phyloP scores from a whole-genome alignment of 192 early-diverging fungal species.

The Umbelopsis isabellina region DNA sequence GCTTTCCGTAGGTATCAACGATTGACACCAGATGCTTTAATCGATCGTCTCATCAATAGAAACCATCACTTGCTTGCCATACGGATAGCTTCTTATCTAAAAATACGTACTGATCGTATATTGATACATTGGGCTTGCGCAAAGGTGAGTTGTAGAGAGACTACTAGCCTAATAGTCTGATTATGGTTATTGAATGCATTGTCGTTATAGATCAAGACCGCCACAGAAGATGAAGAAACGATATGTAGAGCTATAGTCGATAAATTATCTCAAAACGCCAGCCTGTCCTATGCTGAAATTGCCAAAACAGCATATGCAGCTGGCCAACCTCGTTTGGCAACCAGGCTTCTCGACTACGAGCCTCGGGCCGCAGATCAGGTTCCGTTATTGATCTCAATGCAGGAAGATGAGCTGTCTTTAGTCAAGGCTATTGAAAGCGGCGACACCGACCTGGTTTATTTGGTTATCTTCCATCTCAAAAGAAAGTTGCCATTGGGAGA shows the following conservation, averaged over 20 bases:
- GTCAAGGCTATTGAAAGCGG: slow-evolving; percentile 92
- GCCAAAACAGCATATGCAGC: slow-evolving; percentile 87
- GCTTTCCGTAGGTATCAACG: slow-evolving; percentile 58
- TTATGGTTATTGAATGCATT: background rate
- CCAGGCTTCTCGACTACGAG: slow-evolving; percentile 91
- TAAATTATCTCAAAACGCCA: slow-evolving; percentile 70
- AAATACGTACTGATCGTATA: slow-evolving; percentile 77
- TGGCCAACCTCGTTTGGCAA: slow-evolving; percentile 85
- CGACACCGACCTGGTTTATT: slow-evolving; percentile 95
- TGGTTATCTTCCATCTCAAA: slow-evolving; percentile 89
- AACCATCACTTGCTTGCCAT: slow-evolving; percentile 87
- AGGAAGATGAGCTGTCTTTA: slow-evolving; percentile 86
- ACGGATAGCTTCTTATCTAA: slow-evolving; percentile 81
- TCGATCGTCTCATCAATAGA: slow-evolving; percentile 82
- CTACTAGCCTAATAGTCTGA: background rate
- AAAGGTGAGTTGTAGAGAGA: slow-evolving; percentile 57
- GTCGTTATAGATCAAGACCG: slow-evolving; percentile 66
- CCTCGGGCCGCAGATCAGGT: slow-evolving; percentile 94
- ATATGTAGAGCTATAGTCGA: slow-evolving; percentile 80
- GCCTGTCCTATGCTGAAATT: slow-evolving; percentile 89
- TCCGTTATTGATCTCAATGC: slow-evolving; percentile 91
- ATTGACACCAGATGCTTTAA: slow-evolving; percentile 79
- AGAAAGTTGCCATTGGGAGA: slow-evolving; percentile 82
- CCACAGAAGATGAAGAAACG: slow-evolving; percentile 86
- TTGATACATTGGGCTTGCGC: slow-evolving; percentile 97